Base-by-base conservation (phyloP, 2,329 filamentous ascomycete genomes). In the Hirsutella minnesotensis region DNA sequence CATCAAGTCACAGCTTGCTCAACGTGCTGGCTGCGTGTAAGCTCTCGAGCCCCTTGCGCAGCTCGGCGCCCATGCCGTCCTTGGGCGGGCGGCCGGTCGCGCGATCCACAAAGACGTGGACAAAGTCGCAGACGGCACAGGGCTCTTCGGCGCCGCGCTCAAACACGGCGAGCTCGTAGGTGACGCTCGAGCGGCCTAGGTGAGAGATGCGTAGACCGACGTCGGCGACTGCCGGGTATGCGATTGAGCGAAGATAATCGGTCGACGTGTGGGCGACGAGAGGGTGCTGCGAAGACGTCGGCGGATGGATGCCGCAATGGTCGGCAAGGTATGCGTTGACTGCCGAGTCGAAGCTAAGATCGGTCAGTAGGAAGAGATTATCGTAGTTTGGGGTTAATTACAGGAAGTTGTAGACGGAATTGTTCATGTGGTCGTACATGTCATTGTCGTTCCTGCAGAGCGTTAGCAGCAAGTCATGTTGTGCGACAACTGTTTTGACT, bases 361-460 rank as follows among this genome's bases (percentile, higher is more conserved):
- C 20, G 16, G 31, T 38, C 16, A 18, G 18, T 10, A n/a, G n/a
- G n/a, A n/a, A n/a, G n/a, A n/a, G 27, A 24, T 45, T 19, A 19
- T 22, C 24, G 9, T 21, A 8, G 42, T 45, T 24, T 19, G 34
- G 13, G 21, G 5, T n/a, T n/a, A 10, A 69, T 57, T 61, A 81
- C 73, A 94, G 72, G 48, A 84, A 82, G 54, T 85, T 85, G 63
- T 95, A 95, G 42, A 92, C 73, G 34, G 81, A 84, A 58, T 94
- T 95, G 66, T 95, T 95, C 71, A 94, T 79, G 59, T 96, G 90
- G 47, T 86, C 75, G 62, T 92, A 95, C 85, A 94, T 92, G 66
- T 95, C 88, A 58, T 94, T 94, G 63, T 95, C 88, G 60, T 78
- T 81, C 86, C 86, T 89, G n/a, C 7, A 27, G 7, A 7, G 24